Evolutionary conservation across 768 basidiomycete genomes (phyloP).

Genomic region (Jaapia argillacea): DNA sequence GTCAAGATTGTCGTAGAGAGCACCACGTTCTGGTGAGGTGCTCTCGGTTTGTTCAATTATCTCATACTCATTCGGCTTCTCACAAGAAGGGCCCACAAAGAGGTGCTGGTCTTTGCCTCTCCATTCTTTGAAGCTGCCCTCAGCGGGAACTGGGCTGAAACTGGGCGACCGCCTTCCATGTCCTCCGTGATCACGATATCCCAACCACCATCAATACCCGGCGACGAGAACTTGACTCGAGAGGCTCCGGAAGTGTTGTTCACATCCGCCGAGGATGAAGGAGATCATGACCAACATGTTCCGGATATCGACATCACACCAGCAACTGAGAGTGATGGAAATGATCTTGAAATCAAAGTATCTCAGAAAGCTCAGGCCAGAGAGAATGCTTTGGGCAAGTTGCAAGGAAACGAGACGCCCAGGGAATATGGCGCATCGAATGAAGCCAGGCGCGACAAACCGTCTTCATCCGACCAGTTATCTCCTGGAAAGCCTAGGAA

Average conservation of each 20-base stretch:
- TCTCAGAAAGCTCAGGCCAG: too few relatives aligned
- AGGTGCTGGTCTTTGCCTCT: slow-evolving; percentile 86
- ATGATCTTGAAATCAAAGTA: too few relatives aligned
- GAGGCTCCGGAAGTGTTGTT: slow-evolving; percentile 48
- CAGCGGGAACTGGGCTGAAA: slow-evolving; percentile 90
- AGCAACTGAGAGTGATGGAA: too few relatives aligned
- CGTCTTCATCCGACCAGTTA: too few relatives aligned
- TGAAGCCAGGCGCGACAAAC: too few relatives aligned
- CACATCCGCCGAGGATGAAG: slow-evolving; percentile 43
- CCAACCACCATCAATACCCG: slow-evolving; percentile 53
- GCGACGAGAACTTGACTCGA: slow-evolving; percentile 30
- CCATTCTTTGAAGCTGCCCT: slow-evolving; percentile 90
- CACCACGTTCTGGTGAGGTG: slow-evolving; percentile 79
- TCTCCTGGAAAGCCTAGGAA: too few relatives aligned
- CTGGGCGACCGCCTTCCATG: slow-evolving; percentile 56
- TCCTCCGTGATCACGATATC: slow-evolving; percentile 81
- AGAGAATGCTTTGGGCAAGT: too few relatives aligned
- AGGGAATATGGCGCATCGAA: too few relatives aligned
- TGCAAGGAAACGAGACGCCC: too few relatives aligned
- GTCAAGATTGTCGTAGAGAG: slow-evolving; percentile 87
- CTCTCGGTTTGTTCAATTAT: too few relatives aligned
- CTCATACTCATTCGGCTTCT: slow-evolving; percentile 9
- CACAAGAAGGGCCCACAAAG: slow-evolving; percentile 75
- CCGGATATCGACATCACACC: slow-evolving; percentile 29
- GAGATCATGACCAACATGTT: too few relatives aligned